A percentile compares a stretch with the other conserved stretches of the same genome.
Evolutionary conservation across 2,329 filamentous ascomycete species (phyloP).

Genomic region (Pseudopithomyces maydicus): DNA sequence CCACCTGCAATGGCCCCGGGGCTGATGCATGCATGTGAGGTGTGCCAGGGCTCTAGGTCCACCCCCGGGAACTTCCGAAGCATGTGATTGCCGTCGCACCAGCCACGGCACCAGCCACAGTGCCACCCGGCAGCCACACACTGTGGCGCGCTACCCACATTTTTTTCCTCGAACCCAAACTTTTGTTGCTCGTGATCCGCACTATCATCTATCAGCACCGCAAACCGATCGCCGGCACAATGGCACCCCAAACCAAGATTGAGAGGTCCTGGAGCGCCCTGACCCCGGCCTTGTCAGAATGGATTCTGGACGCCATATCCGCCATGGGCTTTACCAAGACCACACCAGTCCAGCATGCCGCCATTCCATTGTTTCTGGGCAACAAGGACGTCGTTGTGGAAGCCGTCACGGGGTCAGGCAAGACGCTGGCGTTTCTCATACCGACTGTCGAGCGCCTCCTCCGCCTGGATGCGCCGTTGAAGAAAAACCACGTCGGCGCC

Average conservation of each 20-base stretch:
- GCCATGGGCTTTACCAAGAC: conserved; percentile 86
- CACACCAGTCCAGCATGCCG: conserved; percentile 93
- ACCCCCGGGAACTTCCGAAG: too few species aligned
- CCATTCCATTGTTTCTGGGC: conserved; percentile 83
- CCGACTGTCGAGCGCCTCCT: conserved; percentile 83
- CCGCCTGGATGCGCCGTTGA: conserved; percentile 78
- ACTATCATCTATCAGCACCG: neutral
- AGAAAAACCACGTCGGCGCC: conserved; percentile 86
- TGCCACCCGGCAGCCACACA: conserved; percentile 2
- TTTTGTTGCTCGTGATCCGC: conserved; percentile 8
- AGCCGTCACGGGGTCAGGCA: conserved; percentile 52
- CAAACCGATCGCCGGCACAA: conserved; percentile 11
- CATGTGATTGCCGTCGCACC: conserved; percentile 8
- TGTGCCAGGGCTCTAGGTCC: too few species aligned
- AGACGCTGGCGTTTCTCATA: conserved; percentile 67
- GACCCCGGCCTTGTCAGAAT: conserved; percentile 74
- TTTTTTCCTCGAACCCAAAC: conserved; percentile 18
- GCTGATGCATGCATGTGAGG: too few species aligned
- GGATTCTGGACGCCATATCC: conserved; percentile 82
- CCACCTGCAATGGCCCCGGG: too few species aligned
- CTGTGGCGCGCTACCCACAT: conserved; percentile 14
- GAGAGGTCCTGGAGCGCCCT: conserved; percentile 69
- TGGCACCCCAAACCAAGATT: conserved; percentile 40
- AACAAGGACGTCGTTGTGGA: conserved; percentile 94
- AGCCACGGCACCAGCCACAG: too few species aligned